Evolutionary conservation across 2,329 filamentous ascomycete species (phyloP).

Genomic region (Alternaria solani): DNA sequence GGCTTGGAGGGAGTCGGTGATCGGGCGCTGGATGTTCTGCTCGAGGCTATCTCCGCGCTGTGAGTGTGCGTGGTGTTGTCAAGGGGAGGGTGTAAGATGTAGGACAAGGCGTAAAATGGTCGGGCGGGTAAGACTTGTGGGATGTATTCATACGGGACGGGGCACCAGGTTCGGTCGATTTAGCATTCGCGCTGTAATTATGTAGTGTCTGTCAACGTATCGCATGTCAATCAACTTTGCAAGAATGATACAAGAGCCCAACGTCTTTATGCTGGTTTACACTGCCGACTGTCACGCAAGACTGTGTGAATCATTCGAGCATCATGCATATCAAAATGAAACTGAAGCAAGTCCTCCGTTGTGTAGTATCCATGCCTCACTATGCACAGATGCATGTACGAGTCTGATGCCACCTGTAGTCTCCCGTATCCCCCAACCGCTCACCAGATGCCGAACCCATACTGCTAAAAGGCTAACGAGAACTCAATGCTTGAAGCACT

Average conservation of each 20-base stretch:
- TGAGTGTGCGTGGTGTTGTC: conserved; percentile 34
- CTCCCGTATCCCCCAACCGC: neutral
- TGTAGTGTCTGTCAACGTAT: conserved; percentile 5
- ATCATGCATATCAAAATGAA: no score
- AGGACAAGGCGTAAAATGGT: neutral
- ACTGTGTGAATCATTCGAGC: neutral
- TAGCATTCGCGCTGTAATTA: conserved; percentile 4
- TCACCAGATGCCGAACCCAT: neutral
- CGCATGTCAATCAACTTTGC: neutral
- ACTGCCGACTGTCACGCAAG: neutral
- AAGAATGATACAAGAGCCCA: neutral
- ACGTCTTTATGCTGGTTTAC: neutral
- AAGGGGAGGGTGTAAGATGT: neutral
- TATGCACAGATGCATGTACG: neutral
- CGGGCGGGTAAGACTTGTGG: neutral
- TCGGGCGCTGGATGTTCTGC: conserved; percentile 64
- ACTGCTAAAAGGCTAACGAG: accelerated
- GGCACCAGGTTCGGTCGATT: neutral
- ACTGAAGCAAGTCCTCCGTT: neutral
- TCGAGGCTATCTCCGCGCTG: conserved; percentile 64
- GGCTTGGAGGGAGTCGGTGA: conserved; percentile 55
- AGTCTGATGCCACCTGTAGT: neutral
- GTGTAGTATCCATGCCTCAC: neutral
- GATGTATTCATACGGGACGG: conserved; percentile 8
- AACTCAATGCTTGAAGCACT: neutral